phyloP scores from a whole-genome alignment of 129 eudicot species.

The Saposhnikovia divaricata region DNA sequence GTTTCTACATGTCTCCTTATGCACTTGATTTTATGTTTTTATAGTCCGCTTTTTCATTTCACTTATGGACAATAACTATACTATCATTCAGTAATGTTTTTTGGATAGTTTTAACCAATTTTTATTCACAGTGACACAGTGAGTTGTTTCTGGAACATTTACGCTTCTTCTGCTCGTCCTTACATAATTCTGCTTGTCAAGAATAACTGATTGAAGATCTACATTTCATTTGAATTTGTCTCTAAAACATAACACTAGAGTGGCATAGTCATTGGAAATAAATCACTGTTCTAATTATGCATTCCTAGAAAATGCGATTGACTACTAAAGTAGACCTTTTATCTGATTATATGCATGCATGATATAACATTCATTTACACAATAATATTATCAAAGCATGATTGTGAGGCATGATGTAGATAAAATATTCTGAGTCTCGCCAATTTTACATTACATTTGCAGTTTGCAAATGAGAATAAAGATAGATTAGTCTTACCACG shows the following conservation, averaged over 20 bases:
- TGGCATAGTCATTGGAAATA: too few species aligned
- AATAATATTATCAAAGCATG: not conserved
- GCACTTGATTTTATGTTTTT: not conserved
- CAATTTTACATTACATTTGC: slow-evolving; percentile 5
- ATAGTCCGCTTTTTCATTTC: too few species aligned
- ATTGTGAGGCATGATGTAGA: not conserved
- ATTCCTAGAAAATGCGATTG: not conserved
- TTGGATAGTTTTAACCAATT: too few species aligned
- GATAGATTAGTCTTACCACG: slow-evolving; percentile 42
- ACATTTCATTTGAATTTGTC: too few species aligned
- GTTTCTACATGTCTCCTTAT: not conserved
- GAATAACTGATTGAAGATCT: too few species aligned
- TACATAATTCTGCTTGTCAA: too few species aligned
- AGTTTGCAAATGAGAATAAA: slow-evolving; percentile 78
- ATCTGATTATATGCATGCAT: not conserved
- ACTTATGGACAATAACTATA: too few species aligned
- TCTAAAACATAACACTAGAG: too few species aligned
- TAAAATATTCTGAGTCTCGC: slow-evolving; percentile 6
- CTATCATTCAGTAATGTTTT: too few species aligned
- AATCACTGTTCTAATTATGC: not conserved
- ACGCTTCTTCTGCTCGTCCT: too few species aligned
- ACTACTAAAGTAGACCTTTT: not conserved
- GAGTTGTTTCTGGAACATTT: too few species aligned
- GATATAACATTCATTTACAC: not conserved
- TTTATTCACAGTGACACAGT: too few species aligned